phyloP scores from a whole-genome alignment of 169 alveolate species.

The Plasmodium falciparum region DNA sequence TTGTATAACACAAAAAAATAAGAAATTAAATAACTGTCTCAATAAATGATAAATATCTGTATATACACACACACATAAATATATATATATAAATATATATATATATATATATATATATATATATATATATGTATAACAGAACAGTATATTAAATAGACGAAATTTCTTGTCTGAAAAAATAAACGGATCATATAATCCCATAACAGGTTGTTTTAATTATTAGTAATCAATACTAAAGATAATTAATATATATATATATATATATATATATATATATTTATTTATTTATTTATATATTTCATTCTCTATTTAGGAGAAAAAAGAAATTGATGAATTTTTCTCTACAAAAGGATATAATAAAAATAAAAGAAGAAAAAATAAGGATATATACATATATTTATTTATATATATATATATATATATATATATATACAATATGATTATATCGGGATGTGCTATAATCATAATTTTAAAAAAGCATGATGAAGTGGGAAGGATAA shows the following conservation, averaged over 20 bases:
- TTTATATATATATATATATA: constrained; percentile 1
- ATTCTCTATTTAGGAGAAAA: constrained; percentile 28
- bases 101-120: not conserved
- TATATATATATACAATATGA: not conserved
- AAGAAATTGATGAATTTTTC: constrained; percentile 6
- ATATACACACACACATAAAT: no score
- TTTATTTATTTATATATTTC: not conserved
- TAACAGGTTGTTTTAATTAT: constrained; percentile 38
- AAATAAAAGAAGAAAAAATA: constrained; percentile 1
- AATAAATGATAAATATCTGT: no score
- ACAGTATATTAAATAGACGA: constrained; percentile 18
- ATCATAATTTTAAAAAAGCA: constrained; percentile 10
- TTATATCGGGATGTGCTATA: not conserved
- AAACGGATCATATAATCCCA: constrained; percentile 60
- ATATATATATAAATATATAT: no score
- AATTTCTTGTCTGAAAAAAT: constrained; percentile 36
- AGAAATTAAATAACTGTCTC: no score
- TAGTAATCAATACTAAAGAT: no score
- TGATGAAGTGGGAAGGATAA: constrained; percentile 29
- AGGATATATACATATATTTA: not conserved
- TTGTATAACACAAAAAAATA: no score
- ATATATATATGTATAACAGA: not conserved
- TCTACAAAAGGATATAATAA: not conserved
- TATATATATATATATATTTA: not conserved
- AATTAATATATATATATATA: no score